These are phyloP conservation scores for Clavulina sp. DNA, from an alignment of 768 basidiomycete genomes.

Conservation along the genomic window DNA sequence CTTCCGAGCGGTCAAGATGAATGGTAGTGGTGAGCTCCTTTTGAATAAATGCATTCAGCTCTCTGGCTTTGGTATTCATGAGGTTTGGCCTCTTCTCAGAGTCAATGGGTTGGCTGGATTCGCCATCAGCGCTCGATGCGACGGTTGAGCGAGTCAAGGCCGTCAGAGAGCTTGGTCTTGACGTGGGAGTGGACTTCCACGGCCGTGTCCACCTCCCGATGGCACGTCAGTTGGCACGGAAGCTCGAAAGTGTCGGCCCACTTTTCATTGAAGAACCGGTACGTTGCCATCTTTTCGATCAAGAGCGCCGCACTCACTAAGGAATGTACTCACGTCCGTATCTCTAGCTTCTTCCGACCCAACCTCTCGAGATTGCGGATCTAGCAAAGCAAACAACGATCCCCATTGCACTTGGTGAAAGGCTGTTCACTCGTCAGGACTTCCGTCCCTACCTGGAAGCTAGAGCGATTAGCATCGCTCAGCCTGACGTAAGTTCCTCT, in stretches of 20 bases:
- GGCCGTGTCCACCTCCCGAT: constrained; percentile 51
- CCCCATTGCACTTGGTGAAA: constrained; percentile 48
- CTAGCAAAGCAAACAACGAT: constrained; percentile 35
- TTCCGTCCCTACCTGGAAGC: constrained; percentile 48
- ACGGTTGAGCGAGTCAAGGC: constrained; percentile 36
- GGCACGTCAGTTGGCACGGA: constrained; percentile 46
- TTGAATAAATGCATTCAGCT: too few species aligned
- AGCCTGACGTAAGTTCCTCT: constrained; percentile 36
- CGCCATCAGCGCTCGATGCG: constrained; percentile 32
- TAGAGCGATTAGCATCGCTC: constrained; percentile 47
- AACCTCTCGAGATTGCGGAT: constrained; percentile 44
- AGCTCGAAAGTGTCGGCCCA: constrained; percentile 40
- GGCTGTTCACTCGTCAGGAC: constrained; percentile 43
- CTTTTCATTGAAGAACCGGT: constrained; percentile 41
- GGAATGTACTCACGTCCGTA: background rate
- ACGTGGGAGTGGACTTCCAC: constrained; percentile 55
- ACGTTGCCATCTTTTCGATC: constrained; percentile 13
- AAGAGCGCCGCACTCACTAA: background rate
- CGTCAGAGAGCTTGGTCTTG: constrained; percentile 35
- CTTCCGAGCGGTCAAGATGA: constrained; percentile 60
- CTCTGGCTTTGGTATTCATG: background rate
- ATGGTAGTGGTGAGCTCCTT: constrained; percentile 32
- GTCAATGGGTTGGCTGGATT: constrained; percentile 40
- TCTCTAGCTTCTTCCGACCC: constrained; percentile 37
- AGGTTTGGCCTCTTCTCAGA: constrained; percentile 4